Evolutionary conservation across 805 yeast species (phyloP).

Genomic region (Diddensiella transvaalensis): DNA sequence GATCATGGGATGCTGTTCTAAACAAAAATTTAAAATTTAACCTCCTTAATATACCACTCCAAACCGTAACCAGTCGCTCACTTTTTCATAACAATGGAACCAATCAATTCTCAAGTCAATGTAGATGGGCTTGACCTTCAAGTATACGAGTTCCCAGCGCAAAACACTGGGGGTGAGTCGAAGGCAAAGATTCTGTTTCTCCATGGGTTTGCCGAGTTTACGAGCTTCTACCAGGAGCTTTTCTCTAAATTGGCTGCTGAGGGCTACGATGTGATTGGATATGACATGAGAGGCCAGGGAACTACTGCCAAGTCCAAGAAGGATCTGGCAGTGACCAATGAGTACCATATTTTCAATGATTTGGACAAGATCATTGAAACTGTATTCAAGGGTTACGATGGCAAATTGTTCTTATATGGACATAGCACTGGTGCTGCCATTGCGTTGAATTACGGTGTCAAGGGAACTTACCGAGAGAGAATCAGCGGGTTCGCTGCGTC

Average conservation of each 20-base stretch:
- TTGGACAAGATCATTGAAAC: conserved; percentile 31
- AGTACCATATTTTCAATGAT: conserved; percentile 31
- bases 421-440: conserved; percentile 41
- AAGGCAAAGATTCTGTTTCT: conserved; percentile 33
- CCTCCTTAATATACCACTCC: too few relatives aligned
- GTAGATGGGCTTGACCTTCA: background rate
- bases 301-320: conserved; percentile 28
- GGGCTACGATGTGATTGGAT: conserved; percentile 36
- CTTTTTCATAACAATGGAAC: background rate
- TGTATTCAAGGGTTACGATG: conserved; percentile 17
- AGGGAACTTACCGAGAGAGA: conserved; percentile 32
- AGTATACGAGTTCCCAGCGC: conserved; percentile 1
- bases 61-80: too few relatives aligned
- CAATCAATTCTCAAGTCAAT: background rate
- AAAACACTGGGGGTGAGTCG: conserved; percentile 8
- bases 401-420: conserved; percentile 33
- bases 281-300: conserved; percentile 41
- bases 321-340: conserved; percentile 34
- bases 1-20: too few relatives aligned
- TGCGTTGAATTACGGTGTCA: conserved; percentile 34
- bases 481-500: conserved; percentile 34
- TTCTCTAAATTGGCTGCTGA: conserved; percentile 29
- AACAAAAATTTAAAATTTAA: too few relatives aligned
- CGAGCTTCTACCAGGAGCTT: conserved; percentile 30
- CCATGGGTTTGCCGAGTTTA: conserved; percentile 38